Evolutionary conservation across 2,329 filamentous ascomycete genomes (phyloP).

Genomic region (Aureobasidium pullulans): DNA sequence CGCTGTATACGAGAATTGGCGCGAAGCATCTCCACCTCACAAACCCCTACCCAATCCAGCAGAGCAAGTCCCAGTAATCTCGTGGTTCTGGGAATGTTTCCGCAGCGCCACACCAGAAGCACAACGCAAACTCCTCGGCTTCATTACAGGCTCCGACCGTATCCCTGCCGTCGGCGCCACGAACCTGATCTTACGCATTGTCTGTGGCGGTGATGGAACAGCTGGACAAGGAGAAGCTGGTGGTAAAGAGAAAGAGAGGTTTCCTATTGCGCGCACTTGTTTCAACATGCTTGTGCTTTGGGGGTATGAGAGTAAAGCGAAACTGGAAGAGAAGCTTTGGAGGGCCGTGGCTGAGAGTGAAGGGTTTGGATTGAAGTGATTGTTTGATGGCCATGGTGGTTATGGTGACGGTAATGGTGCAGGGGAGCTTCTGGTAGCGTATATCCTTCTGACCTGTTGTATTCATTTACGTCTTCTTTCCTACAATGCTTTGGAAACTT

Average conservation of each 20-base stretch:
- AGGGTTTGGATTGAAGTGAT: slow-evolving; percentile 79
- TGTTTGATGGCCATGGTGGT: neutral
- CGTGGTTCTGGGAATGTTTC: slow-evolving; percentile 88
- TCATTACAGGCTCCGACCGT: slow-evolving; percentile 84
- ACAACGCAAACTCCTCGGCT: slow-evolving; percentile 72
- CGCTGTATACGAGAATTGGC: slow-evolving; percentile 77
- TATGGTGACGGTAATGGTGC: neutral
- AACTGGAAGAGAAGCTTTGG: slow-evolving; percentile 69
- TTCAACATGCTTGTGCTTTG: slow-evolving; percentile 80
- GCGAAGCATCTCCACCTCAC: slow-evolving; percentile 31
- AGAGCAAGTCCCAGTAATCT: slow-evolving; percentile 58
- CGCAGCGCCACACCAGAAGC: slow-evolving; percentile 55
- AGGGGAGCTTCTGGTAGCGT: neutral
- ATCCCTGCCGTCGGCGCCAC: slow-evolving; percentile 83
- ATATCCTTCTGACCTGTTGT: neutral
- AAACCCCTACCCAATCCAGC: slow-evolving; percentile 33
- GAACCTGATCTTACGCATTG: slow-evolving; percentile 67
- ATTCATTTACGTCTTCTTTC: neutral
- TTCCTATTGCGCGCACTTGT: slow-evolving; percentile 81
- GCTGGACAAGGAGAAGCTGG: slow-evolving; percentile 8
- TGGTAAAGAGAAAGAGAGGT: slow-evolving; percentile 59
- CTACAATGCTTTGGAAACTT: too few relatives aligned
- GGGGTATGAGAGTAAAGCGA: slow-evolving; percentile 59
- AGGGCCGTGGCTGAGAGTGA: slow-evolving; percentile 82
- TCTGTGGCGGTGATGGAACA: slow-evolving; percentile 59